Conservation (phyloP, 2,329 filamentous ascomycete genomes). For the Aspergillus sp. region DNA sequence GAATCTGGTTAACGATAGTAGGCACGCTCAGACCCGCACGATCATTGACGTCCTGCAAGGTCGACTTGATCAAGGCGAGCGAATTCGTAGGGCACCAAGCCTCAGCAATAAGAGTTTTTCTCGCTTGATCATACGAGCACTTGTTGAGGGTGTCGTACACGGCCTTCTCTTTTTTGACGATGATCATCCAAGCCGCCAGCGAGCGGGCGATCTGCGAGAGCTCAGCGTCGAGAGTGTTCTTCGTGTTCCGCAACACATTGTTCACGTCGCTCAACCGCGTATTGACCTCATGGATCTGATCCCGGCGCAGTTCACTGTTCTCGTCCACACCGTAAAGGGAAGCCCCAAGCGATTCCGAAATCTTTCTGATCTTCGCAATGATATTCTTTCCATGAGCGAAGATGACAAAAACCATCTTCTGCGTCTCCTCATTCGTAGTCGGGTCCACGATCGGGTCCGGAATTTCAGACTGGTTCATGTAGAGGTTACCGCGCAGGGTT, state of each 20-base stretch:
- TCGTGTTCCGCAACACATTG: conserved; percentile 92
- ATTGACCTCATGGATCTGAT: conserved; percentile 98
- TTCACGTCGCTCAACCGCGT: conserved; percentile 85
- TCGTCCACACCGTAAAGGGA: conserved; percentile 97
- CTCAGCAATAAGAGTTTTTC: conserved; percentile 95
- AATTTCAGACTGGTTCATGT: conserved; percentile 99
- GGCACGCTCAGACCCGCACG: conserved; percentile 93
- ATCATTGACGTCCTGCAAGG: conserved; percentile 94
- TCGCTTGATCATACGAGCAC: conserved; percentile 93
- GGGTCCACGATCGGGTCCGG: conserved; percentile 90
- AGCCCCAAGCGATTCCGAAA: conserved; percentile 94
- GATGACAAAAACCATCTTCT: conserved; percentile 99
- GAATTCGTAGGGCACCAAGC: conserved; percentile 96
- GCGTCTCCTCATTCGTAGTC: conserved; percentile 82
- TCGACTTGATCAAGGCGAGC: conserved; percentile 83
- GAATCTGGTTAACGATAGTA: conserved; percentile 97
- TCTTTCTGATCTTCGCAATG: conserved; percentile 97
- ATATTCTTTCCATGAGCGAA: conserved; percentile 99
- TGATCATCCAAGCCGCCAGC: conserved; percentile 93
- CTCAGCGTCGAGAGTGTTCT: conserved; percentile 89
- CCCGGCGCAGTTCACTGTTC: conserved; percentile 89
- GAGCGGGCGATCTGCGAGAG: conserved; percentile 90
- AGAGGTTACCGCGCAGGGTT: conserved; percentile 93
- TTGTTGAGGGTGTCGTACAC: conserved; percentile 94
- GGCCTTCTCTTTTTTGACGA: conserved; percentile 97